Evolutionary conservation across 176 grass and related monocot genomes (phyloP).

Genomic region (Aechmea fasciata): DNA sequence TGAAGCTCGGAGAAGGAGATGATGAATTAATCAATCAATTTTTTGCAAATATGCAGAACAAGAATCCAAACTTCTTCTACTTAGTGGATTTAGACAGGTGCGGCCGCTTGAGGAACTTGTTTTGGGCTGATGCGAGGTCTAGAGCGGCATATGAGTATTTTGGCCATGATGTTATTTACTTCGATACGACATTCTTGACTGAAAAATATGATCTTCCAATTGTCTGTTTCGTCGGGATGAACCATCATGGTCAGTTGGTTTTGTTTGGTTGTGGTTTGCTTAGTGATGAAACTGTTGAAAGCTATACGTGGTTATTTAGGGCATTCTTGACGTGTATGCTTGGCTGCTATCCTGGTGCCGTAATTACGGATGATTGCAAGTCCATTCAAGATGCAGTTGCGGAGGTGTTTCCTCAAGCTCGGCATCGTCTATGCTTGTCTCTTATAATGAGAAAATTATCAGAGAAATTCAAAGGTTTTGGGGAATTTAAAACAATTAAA

Average conservation of each 20-base stretch:
- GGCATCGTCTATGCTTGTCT: constrained; percentile 65
- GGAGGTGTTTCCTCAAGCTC: constrained; percentile 54
- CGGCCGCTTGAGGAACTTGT: constrained; percentile 59
- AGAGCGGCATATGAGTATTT: constrained; percentile 67
- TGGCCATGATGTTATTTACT: constrained; percentile 70
- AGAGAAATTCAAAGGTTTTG: constrained; percentile 64
- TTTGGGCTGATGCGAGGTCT: constrained; percentile 86
- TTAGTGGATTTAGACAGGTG: constrained; percentile 72
- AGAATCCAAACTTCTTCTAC: constrained; percentile 83
- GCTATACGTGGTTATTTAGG: constrained; percentile 85
- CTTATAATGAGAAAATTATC: constrained; percentile 72
- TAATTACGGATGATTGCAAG: constrained; percentile 79
- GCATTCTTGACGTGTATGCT: constrained; percentile 69
- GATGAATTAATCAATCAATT: constrained; percentile 33
- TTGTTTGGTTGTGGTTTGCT: constrained; percentile 73
- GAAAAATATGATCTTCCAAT: constrained; percentile 74
- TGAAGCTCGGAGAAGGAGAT: constrained; percentile 53
- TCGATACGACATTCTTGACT: constrained; percentile 71
- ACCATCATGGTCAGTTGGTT: constrained; percentile 86
- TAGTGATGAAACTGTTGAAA: constrained; percentile 65
- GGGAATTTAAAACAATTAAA: constrained; percentile 75
- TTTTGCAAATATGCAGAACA: constrained; percentile 34
- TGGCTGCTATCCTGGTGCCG: constrained; percentile 31
- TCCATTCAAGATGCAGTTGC: constrained; percentile 55
- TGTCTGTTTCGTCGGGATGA: constrained; percentile 70